Evolutionary conservation across 176 grass and related monocot species (phyloP).

Genomic region (Miscanthus lutarioriparius): DNA sequence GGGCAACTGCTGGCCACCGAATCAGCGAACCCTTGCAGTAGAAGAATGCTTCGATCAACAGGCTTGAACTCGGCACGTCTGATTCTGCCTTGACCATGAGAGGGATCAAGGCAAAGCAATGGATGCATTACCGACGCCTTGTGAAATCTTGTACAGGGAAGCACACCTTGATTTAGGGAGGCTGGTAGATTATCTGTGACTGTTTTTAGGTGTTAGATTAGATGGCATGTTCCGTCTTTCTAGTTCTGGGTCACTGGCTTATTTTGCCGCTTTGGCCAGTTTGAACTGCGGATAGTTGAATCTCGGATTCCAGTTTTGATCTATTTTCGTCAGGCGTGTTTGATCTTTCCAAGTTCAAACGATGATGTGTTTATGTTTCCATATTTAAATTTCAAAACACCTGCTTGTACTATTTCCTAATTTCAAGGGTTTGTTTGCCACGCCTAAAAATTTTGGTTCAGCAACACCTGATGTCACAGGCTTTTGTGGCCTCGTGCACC

Average conservation of each 20-base stretch:
- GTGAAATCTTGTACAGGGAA: not conserved
- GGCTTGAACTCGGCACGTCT: not conserved
- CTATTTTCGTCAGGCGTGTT: not conserved
- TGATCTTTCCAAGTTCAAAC: not conserved
- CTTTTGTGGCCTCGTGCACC: no score
- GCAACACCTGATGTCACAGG: not conserved
- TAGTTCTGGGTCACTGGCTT: not conserved
- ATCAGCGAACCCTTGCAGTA: not conserved
- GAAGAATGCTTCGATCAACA: not conserved
- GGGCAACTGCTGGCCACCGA: slow-evolving; percentile 16
- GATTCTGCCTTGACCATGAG: not conserved
- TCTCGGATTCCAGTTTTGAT: not conserved
- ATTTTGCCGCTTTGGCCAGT: not conserved
- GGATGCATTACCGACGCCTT: not conserved
- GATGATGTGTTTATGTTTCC: not conserved
- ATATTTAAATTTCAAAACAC: not conserved
- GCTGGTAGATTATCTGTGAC: not conserved
- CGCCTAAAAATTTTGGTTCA: not conserved
- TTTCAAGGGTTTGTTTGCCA: not conserved
- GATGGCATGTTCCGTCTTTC: not conserved
- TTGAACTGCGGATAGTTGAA: not conserved
- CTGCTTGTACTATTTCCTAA: not conserved
- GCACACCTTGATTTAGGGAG: not conserved
- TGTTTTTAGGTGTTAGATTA: not conserved
- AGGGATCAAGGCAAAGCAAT: not conserved